phyloP scores from a whole-genome alignment of 1,284 basidiomycete species.

The Leccinum subrobustum region DNA sequence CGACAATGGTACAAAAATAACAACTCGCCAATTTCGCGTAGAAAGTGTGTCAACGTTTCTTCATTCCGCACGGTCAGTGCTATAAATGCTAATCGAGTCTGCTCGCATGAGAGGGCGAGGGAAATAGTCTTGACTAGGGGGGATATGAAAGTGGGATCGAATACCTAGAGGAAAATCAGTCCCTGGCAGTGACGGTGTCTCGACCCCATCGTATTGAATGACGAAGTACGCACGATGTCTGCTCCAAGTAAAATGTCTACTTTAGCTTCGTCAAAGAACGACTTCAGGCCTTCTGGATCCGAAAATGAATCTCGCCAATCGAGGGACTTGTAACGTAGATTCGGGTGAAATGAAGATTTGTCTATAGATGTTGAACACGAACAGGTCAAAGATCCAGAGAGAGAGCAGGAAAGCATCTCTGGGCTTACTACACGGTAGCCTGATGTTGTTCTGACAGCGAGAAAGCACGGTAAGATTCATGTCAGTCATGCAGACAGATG shows the following conservation, averaged over 20 bases:
- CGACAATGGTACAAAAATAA: not conserved
- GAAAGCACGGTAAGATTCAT: slow-evolving; percentile 61
- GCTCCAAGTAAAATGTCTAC: slow-evolving; percentile 66
- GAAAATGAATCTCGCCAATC: slow-evolving; percentile 67
- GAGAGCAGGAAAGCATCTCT: not conserved
- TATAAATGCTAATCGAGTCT: slow-evolving; percentile 44
- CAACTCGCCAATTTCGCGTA: slow-evolving; percentile 38
- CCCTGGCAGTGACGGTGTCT: not conserved
- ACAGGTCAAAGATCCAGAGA: not conserved
- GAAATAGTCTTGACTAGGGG: slow-evolving; percentile 52
- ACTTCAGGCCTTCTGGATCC: slow-evolving; percentile 16
- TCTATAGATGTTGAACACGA: slow-evolving; percentile 37
- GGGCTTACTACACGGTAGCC: slow-evolving; percentile 61
- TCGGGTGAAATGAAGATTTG: slow-evolving; percentile 43
- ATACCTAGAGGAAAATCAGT: slow-evolving; percentile 48
- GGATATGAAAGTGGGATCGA: slow-evolving; percentile 62
- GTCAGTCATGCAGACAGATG: slow-evolving; percentile 60
- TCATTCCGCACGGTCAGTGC: slow-evolving; percentile 57
- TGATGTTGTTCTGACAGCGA: slow-evolving; percentile 57
- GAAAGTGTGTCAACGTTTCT: slow-evolving; percentile 41
- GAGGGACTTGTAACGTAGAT: slow-evolving; percentile 25
- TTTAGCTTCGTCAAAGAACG: slow-evolving; percentile 40
- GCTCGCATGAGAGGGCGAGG: slow-evolving; percentile 40
- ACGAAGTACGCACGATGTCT: slow-evolving; percentile 52
- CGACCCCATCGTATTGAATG: not conserved